Percentiles rank a stretch among this genome's conserved stretches.
Evolutionary conservation across 208 protist genomes (phyloP).

Genomic region (Giardia duodenalis): DNA sequence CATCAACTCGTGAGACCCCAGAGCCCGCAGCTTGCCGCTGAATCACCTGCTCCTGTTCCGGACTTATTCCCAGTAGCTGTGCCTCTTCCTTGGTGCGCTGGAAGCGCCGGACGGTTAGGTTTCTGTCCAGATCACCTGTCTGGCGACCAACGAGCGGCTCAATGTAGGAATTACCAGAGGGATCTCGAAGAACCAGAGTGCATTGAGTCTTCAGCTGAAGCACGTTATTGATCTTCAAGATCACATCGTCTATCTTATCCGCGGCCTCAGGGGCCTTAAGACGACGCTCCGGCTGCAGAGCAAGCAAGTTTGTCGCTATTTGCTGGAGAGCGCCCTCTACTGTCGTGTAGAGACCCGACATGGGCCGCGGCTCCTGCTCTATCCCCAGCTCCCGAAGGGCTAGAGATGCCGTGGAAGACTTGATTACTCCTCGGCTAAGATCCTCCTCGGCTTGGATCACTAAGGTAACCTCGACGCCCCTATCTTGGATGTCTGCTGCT

Average conservation of each 20-base stretch:
- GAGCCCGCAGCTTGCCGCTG: neutral
- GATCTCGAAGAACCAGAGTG: conserved; percentile 57
- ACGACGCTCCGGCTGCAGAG: conserved; percentile 30
- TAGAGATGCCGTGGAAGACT: conserved; percentile 66
- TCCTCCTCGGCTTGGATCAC: conserved; percentile 46
- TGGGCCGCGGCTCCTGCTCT: conserved; percentile 61
- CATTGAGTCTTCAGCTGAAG: conserved; percentile 45
- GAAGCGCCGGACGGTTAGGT: conserved; percentile 36
- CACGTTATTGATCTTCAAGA: conserved; percentile 39
- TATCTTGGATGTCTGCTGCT: conserved; percentile 41
- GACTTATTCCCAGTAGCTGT: conserved; percentile 8
- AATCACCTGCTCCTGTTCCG: neutral
- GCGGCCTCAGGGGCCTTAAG: conserved; percentile 40
- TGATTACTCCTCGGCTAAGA: conserved; percentile 70
- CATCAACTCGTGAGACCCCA: neutral
- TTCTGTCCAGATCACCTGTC: conserved; percentile 31
- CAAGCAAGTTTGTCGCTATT: conserved; percentile 37
- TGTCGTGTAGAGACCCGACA: conserved; percentile 54
- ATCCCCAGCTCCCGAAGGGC: conserved; percentile 69
- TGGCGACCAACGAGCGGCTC: conserved; percentile 47
- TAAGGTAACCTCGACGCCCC: conserved; percentile 45
- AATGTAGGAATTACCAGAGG: conserved; percentile 59
- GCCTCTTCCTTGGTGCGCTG: conserved; percentile 41
- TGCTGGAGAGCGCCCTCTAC: conserved; percentile 55
- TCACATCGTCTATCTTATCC: conserved; percentile 48